A percentile compares a stretch with the other conserved stretches of the same genome.
These are phyloP conservation scores for Xylariaceae sp. DNA, from an alignment of 2,329 filamentous ascomycete genomes.

Conservation along the genomic window DNA sequence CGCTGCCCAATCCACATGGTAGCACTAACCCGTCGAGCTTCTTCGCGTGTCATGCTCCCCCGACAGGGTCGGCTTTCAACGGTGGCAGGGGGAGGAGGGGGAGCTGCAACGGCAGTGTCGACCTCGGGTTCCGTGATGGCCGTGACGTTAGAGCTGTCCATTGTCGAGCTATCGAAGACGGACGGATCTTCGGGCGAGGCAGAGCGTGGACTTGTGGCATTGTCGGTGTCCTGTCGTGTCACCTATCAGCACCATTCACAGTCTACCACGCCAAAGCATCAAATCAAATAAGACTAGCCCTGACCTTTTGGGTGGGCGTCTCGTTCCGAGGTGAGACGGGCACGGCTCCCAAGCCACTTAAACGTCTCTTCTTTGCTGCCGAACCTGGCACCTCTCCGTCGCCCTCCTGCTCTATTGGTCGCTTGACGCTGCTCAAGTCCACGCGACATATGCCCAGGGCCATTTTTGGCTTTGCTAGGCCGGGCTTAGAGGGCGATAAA, in stretches of 20 bases:
- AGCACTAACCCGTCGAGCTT: constrained; percentile 47
- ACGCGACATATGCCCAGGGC: constrained; percentile 4
- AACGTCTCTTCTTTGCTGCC: constrained; percentile 25
- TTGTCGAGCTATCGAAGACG: constrained; percentile 47
- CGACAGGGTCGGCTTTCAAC: constrained; percentile 21
- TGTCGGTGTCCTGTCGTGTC: constrained; percentile 12
- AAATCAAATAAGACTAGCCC: background rate
- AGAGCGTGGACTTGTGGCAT: constrained; percentile 22
- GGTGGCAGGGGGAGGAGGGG: constrained; percentile 1
- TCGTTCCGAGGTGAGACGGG: constrained; percentile 1
- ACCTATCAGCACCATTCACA: constrained; percentile 13
- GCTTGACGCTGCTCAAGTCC: constrained; percentile 15
- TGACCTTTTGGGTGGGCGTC: constrained; percentile 10
- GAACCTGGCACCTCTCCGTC: constrained; percentile 7
- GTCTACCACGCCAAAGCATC: background rate
- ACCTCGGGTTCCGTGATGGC: constrained; percentile 47
- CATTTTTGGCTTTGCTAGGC: constrained; percentile 14
- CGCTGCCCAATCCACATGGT: background rate
- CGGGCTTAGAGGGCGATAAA: constrained; percentile 19
- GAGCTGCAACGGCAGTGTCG: constrained; percentile 5
- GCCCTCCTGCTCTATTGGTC: constrained; percentile 19
- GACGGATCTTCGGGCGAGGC: constrained; percentile 44
- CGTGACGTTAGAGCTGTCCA: constrained; percentile 48
- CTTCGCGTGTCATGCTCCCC: constrained; percentile 45
- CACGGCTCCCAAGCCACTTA: constrained; percentile 12